These are phyloP conservation scores for Dendrobium catenatum DNA, from an alignment of 106 monocot species.

Conservation along the genomic window DNA sequence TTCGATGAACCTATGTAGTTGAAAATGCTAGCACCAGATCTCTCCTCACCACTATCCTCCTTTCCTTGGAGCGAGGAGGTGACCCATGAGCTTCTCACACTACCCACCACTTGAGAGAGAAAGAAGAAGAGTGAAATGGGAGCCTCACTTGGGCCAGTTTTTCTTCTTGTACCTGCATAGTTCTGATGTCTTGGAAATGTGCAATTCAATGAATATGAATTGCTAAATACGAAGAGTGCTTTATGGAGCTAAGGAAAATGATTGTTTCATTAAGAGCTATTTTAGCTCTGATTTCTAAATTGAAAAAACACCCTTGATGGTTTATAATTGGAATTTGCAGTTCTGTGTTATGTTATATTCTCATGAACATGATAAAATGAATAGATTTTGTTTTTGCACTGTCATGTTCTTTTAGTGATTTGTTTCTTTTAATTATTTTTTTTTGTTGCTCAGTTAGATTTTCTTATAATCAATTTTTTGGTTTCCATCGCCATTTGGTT, in stretches of 20 bases:
- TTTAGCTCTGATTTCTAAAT: neutral
- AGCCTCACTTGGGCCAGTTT: too few relatives aligned
- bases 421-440: neutral
- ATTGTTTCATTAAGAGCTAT: neutral
- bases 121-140: too few relatives aligned
- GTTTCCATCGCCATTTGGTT: neutral
- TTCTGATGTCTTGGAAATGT: neutral
- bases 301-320: neutral
- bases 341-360: neutral
- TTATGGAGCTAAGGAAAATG: neutral
- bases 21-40: too few relatives aligned
- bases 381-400: neutral
- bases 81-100: too few relatives aligned
- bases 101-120: too few relatives aligned
- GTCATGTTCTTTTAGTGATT: neutral
- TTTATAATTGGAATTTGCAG: neutral
- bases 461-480: neutral
- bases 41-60: too few relatives aligned
- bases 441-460: neutral
- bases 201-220: neutral
- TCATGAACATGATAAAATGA: neutral
- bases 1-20: too few relatives aligned
- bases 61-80: too few relatives aligned
- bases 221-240: neutral
- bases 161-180: too few relatives aligned